A percentile compares a stretch with the other conserved stretches of the same genome.
phyloP scores from a whole-genome alignment of 2,329 filamentous ascomycete species.

The Epichloe festucae region DNA sequence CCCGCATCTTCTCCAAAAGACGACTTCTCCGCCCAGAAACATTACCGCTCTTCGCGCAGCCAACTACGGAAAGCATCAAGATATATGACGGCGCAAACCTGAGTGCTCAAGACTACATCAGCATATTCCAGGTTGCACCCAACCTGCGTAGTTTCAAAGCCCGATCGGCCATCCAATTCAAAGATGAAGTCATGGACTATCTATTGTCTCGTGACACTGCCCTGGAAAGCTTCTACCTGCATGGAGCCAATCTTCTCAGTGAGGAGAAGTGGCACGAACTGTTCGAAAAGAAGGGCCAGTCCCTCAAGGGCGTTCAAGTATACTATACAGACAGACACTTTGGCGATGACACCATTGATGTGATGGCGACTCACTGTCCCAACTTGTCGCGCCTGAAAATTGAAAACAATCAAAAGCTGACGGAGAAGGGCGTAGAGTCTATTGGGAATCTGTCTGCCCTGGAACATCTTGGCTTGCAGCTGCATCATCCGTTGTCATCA shows the following conservation, averaged over 20 bases:
- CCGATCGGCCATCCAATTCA: constrained; percentile 82
- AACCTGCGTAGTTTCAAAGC: constrained; percentile 59
- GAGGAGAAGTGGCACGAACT: constrained; percentile 63
- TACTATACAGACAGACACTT: constrained; percentile 78
- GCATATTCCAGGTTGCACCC: constrained; percentile 66
- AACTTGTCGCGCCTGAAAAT: constrained; percentile 66
- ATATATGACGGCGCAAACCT: constrained; percentile 53
- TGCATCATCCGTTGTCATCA: constrained; percentile 43
- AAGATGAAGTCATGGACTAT: constrained; percentile 71
- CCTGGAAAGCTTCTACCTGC: constrained; percentile 63
- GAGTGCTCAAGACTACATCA: constrained; percentile 60
- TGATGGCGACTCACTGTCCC: constrained; percentile 52
- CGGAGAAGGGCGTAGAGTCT: constrained; percentile 48
- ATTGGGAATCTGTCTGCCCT: constrained; percentile 52
- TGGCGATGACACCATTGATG: constrained; percentile 52
- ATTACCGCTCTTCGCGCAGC: constrained; percentile 43
- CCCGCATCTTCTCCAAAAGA: constrained; percentile 46
- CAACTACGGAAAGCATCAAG: constrained; percentile 34
- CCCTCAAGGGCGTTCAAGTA: constrained; percentile 58
- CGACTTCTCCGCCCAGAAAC: constrained; percentile 42
- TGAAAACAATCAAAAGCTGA: constrained; percentile 64
- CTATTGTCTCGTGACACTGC: constrained; percentile 57
- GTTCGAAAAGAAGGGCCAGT: constrained; percentile 50
- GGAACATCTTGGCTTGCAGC: constrained; percentile 61
- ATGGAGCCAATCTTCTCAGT: constrained; percentile 73